Evolutionary conservation across 1,284 basidiomycete genomes (phyloP).

Genomic region (Rhodofomes roseus): DNA sequence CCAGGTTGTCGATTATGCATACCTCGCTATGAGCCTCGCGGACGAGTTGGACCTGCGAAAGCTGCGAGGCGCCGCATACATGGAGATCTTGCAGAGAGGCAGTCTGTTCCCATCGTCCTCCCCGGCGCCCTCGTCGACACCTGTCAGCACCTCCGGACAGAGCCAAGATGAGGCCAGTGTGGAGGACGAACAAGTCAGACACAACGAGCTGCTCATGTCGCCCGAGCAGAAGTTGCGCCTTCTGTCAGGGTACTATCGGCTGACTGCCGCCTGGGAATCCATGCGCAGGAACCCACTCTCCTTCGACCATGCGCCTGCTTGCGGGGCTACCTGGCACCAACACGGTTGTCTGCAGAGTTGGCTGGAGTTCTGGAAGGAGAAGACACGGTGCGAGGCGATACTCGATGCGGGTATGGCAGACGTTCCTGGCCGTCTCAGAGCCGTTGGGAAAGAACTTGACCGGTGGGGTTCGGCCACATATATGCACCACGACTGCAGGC

Average conservation of each 20-base stretch:
- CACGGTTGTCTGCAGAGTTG: constrained; percentile 59
- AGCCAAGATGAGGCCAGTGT: constrained; percentile 12
- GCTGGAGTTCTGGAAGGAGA: constrained; percentile 50
- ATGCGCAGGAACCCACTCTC: constrained; percentile 48
- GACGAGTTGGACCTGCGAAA: constrained; percentile 58
- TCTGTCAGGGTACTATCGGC: constrained; percentile 60
- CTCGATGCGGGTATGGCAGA: constrained; percentile 55
- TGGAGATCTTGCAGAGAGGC: constrained; percentile 63
- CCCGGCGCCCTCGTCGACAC: neutral
- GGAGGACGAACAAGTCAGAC: constrained; percentile 31
- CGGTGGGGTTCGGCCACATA: constrained; percentile 64
- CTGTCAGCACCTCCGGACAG: neutral
- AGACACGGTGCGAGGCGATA: constrained; percentile 52
- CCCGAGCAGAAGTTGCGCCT: constrained; percentile 57
- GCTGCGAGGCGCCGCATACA: constrained; percentile 59
- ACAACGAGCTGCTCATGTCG: constrained; percentile 44
- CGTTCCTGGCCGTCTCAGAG: constrained; percentile 55
- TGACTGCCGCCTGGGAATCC: constrained; percentile 59
- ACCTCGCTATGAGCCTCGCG: constrained; percentile 63
- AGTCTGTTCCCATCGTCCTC: constrained; percentile 37
- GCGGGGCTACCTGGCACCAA: constrained; percentile 65
- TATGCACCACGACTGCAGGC: constrained; percentile 70
- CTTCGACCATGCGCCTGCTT: constrained; percentile 58
- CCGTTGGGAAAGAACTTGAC: constrained; percentile 60
- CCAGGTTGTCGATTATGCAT: constrained; percentile 55